phyloP scores from a whole-genome alignment of 1,139 yeast species.

The Wickerhamomyces sp. region DNA sequence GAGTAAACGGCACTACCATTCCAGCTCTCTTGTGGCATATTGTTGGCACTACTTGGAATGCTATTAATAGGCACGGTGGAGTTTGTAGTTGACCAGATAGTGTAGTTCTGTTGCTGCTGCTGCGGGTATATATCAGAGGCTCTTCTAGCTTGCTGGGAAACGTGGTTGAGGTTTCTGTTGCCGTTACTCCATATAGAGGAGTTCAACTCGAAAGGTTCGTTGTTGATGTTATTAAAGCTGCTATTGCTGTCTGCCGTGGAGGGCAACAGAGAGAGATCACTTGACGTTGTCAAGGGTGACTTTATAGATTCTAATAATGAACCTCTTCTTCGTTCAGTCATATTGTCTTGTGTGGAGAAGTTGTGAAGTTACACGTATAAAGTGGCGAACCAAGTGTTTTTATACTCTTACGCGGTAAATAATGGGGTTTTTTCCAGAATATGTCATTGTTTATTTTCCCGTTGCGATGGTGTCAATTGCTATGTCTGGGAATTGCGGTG shows the following conservation, averaged over 20 bases:
- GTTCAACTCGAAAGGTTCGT: slow-evolving; percentile 16
- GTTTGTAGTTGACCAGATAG: not conserved
- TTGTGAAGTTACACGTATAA: no score
- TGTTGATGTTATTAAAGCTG: slow-evolving; percentile 4
- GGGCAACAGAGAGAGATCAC: slow-evolving; percentile 2
- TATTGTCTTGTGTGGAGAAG: not conserved
- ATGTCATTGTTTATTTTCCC: not conserved
- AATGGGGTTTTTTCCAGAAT: not conserved
- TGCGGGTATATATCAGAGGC: slow-evolving; percentile 1
- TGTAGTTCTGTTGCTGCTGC: slow-evolving; percentile 2
- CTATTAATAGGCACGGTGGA: not conserved
- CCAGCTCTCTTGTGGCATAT: not conserved
- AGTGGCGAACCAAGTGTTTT: not conserved
- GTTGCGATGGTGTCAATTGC: not conserved
- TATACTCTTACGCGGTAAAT: not conserved
- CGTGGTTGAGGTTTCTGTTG: slow-evolving; percentile 6
- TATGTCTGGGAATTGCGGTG: no score
- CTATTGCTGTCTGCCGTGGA: not conserved
- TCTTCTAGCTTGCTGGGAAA: slow-evolving; percentile 1
- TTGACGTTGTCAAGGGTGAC: slow-evolving; percentile 8
- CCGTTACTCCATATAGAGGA: slow-evolving; percentile 13
- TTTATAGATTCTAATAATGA: slow-evolving; percentile 3
- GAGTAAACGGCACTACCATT: slow-evolving; percentile 2
- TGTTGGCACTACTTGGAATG: no score
- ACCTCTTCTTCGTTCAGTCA: slow-evolving; percentile 1